Base-by-base conservation (phyloP, 225 moss, liverwort and hornwort species). In the Anthoceros angustus region DNA sequence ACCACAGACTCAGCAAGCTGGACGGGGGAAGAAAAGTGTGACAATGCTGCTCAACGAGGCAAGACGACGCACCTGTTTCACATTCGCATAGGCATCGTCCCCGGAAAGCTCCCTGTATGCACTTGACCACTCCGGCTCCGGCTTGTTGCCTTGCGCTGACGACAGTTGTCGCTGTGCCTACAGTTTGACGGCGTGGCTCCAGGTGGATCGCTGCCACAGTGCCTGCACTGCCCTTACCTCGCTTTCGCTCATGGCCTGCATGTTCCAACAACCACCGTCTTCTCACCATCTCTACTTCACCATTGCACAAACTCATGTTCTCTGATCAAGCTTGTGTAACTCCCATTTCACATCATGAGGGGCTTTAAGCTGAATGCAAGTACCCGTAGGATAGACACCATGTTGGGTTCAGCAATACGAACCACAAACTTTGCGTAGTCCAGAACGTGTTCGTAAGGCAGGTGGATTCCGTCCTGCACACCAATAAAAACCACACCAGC, bases 391-490 rank as follows among this genome's bases (percentile, higher is more conserved):
- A 88, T 85, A 49, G 76, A 50, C 60, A 80, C 62, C 67, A 90
- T 78, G 42, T 70, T 70, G 38, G 74, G 80, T 77, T 90, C 94
- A n/a, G 77, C 76, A 63, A 90, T 46, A 32, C 86, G 80, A 9
- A 90, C 73, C 64, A 77, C 40, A 69, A 95, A 88, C 42, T 76
- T 73, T 7, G 76, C 74, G 69, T 82, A 95, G 55, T 86, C 70
- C 8, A 94, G 72, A 68, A 85, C 75, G 71, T 79, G 90, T 72
- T 94, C 94, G 65, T 76, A 90, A 5, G 90, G 88, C 64, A 95
- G 73, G 43, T 88, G 83, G 64, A 95, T 82, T 66, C 94, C 86
- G 69, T 95, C 94, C 88, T 90, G 83, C 68, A 74, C 32, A 63
- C 79, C 62, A 26, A 67, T 65, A 46, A n/a, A n/a, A n/a, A n/a